Evolutionary conservation across 306 rosid genomes (phyloP).

Genomic region (Corylus americana): DNA sequence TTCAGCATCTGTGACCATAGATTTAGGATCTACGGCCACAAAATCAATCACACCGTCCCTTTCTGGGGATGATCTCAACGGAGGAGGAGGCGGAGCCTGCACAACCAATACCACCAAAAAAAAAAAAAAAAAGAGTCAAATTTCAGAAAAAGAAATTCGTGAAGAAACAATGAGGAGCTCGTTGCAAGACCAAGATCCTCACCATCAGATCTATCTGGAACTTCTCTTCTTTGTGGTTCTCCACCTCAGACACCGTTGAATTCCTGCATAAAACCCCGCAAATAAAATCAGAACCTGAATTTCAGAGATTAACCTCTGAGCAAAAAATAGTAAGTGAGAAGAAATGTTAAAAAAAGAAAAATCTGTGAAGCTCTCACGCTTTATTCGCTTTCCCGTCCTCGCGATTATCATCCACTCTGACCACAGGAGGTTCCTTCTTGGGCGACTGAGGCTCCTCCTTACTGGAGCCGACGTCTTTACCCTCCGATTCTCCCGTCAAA

Average conservation of each 20-base stretch:
- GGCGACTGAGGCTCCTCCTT: constrained; percentile 78
- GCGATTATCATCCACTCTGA: constrained; percentile 57
- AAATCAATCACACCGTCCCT: constrained; percentile 57
- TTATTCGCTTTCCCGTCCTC: constrained; percentile 64
- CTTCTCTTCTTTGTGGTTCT: constrained; percentile 71
- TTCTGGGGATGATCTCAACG: constrained; percentile 82
- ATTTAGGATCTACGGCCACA: constrained; percentile 53
- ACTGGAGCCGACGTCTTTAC: constrained; percentile 43
- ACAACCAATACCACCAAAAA: constrained; percentile 17
- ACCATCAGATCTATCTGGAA: constrained; percentile 96
- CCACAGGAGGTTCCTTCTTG: constrained; percentile 55
- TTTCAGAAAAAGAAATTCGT: background rate
- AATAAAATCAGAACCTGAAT: constrained; percentile 26
- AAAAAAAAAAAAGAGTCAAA: background rate
- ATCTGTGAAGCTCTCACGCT: constrained; percentile 68
- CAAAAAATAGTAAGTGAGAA: constrained; percentile 1
- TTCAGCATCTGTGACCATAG: constrained; percentile 54
- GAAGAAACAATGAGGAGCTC: constrained; percentile 7
- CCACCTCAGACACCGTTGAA: constrained; percentile 42
- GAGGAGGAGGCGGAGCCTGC: constrained; percentile 77
- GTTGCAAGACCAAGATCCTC: constrained; percentile 26
- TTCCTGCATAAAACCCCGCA: constrained; percentile 46
- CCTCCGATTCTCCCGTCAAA: constrained; percentile 47
- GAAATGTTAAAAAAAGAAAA: background rate
- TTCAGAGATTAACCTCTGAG: constrained; percentile 15